Evolutionary conservation across 768 basidiomycete species (phyloP).

Genomic region (Suillus paluster): DNA sequence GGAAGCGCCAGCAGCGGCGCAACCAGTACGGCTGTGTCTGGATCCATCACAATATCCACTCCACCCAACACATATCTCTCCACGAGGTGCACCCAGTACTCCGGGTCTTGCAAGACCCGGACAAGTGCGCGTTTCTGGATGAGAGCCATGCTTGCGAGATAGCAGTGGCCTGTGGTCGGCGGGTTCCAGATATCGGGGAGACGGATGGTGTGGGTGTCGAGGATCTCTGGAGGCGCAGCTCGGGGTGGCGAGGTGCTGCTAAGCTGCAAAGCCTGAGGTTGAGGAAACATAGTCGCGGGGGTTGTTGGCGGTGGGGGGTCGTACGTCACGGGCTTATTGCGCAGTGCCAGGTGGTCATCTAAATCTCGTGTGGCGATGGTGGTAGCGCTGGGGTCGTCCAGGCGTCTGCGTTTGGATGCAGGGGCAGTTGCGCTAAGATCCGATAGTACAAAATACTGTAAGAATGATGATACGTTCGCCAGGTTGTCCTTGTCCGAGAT

Average conservation of each 20-base stretch:
- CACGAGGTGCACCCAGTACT: constrained; percentile 57
- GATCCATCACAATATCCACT: constrained; percentile 70
- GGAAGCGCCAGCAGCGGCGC: constrained; percentile 51
- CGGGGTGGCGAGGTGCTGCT: constrained; percentile 17
- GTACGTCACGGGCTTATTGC: neutral
- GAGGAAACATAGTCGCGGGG: neutral
- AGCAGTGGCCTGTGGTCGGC: constrained; percentile 54
- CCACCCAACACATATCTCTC: constrained; percentile 67
- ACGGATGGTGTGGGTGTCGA: constrained; percentile 48
- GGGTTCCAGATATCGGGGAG: constrained; percentile 38
- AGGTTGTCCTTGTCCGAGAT: neutral
- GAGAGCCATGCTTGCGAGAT: constrained; percentile 69
- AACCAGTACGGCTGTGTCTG: constrained; percentile 60
- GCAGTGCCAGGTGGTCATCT: constrained; percentile 1
- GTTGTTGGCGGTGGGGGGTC: neutral
- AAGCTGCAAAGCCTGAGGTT: neutral
- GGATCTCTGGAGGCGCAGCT: constrained; percentile 45
- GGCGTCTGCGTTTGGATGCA: neutral
- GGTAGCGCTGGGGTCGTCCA: neutral
- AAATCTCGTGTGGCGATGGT: neutral
- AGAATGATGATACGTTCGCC: neutral
- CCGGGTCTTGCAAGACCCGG: constrained; percentile 47
- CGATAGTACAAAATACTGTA: neutral
- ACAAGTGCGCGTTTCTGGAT: constrained; percentile 71
- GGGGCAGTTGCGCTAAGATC: neutral